Conservation (phyloP, 2,329 filamentous ascomycete genomes). For the Neonectria sp. region DNA sequence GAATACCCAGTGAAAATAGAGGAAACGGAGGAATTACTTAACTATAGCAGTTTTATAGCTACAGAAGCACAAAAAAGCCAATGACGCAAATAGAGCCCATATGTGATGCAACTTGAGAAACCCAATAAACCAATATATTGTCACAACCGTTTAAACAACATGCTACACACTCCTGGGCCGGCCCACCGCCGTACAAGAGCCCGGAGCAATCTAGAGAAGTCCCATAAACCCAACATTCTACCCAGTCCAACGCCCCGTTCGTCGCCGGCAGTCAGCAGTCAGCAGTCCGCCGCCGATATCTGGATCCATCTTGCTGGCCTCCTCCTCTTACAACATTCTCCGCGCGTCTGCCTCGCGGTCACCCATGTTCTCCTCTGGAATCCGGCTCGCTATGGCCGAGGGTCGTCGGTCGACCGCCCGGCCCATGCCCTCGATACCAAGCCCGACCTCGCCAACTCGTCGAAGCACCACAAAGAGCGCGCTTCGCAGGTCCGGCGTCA, state of each 20-base stretch:
- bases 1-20: slow-evolving; percentile 31
- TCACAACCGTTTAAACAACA: slow-evolving; percentile 38
- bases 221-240: slow-evolving; percentile 47
- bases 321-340: slow-evolving; percentile 51
- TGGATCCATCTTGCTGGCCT: slow-evolving; percentile 15
- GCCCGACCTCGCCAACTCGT: slow-evolving; percentile 84
- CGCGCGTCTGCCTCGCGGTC: slow-evolving; percentile 53
- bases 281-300: slow-evolving; percentile 24
- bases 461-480: slow-evolving; percentile 84
- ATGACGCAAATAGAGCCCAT: neutral
- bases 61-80: neutral
- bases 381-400: slow-evolving; percentile 58
- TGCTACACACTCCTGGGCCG: slow-evolving; percentile 41
- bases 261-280: slow-evolving; percentile 24
- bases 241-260: slow-evolving; percentile 50
- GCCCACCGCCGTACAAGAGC: slow-evolving; percentile 29
- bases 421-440: slow-evolving; percentile 70
- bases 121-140: slow-evolving; percentile 37
- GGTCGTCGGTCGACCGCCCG: slow-evolving; percentile 53
- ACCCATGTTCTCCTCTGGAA: slow-evolving; percentile 47
- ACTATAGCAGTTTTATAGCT: neutral
- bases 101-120: neutral
- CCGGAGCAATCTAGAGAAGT: slow-evolving; percentile 41
- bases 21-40: neutral
- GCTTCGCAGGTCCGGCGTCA: slow-evolving; percentile 83